Evolutionary conservation across 2,329 filamentous ascomycete species (phyloP), one percentile per base, ranked within the genome.

Genomic region (Thyridium curvatum): DNA sequence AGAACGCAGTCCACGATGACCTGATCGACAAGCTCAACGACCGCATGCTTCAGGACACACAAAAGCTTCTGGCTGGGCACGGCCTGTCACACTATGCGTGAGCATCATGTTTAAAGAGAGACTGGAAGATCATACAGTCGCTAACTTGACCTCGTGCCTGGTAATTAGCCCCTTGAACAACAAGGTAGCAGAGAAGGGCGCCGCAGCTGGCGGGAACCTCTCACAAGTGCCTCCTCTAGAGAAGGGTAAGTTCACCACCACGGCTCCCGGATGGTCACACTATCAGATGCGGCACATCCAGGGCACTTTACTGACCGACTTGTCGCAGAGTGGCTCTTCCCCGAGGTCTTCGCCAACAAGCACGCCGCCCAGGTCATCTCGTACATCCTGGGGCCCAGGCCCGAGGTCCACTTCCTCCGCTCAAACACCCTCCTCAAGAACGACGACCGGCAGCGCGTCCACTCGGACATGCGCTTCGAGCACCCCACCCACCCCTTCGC

Each of bases 381-480:
- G 13, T 40, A 45, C 38, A 41, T 52, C 28, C 42, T 51, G 12
- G 48, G 48, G 6, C 48, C 47, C n/a, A 29, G 38, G 13, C 48
- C 48, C 18, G 48, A 51, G 30, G 41, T 51, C 13, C 47, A 49
- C 39, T 51, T 51, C 32, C 45, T 51, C 34, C 47, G 47, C 31
- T 46, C 45, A 26, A 50, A 51, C 42, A 52, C 43, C 10, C 45
- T 49, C 2, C 42, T 73, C 70, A 21, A 83, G 34, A 39, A 30
- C 30, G 37, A 44, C 30, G 42, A 42, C 21, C 52, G 68, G 15
- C 74, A 79, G 43, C 75, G 73, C 0, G 72, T 77, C 0, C 78
- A 82, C 54, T 68, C 71, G 1, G 77, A 82, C 44, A 74, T 74
- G 4, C 72, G 79, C 51, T 79, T 79, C 48, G 56, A 59, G 4